phyloP scores from a whole-genome alignment of 2,329 filamentous ascomycete species.

The Colletotrichum lentis region DNA sequence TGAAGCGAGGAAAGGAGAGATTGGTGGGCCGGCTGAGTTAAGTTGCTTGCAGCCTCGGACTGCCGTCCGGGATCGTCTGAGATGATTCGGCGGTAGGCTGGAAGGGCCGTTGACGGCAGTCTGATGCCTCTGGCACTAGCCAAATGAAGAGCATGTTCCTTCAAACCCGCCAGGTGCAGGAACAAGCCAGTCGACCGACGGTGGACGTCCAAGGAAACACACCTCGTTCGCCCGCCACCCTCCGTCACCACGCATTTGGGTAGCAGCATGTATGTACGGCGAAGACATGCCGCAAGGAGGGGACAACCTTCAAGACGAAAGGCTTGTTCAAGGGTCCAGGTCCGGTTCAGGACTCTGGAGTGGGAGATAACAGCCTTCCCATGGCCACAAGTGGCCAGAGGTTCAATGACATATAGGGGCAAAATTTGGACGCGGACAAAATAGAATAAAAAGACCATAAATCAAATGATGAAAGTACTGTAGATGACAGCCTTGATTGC shows the following conservation, averaged over 20 bases:
- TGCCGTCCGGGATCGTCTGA: conserved; percentile 34
- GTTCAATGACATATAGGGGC: not conserved
- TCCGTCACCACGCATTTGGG: conserved; percentile 38
- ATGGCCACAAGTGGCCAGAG: not conserved
- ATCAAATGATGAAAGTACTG: not conserved
- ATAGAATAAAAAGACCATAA: not conserved
- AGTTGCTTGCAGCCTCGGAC: conserved; percentile 31
- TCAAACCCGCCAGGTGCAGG: conserved; percentile 25
- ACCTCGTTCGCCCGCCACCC: conserved; percentile 27
- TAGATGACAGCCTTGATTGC: conserved; percentile 9
- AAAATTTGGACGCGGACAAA: not conserved
- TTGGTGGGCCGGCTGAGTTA: conserved; percentile 3
- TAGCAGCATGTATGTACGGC: conserved; percentile 34
- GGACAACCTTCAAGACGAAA: conserved; percentile 16
- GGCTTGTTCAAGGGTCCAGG: conserved; percentile 27
- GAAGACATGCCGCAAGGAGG: conserved; percentile 30
- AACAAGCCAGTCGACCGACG: conserved; percentile 5
- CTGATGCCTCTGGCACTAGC: conserved; percentile 35
- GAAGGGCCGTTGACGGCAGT: conserved; percentile 36
- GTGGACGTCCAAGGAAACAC: conserved; percentile 14
- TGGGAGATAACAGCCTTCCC: not conserved
- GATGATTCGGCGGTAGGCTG: conserved; percentile 9
- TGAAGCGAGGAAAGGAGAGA: conserved; percentile 3
- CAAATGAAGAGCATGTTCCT: conserved; percentile 21
- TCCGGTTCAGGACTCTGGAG: not conserved